Conservation (phyloP, 495 filamentous ascomycete genomes). For the Letharia columbiana region DNA sequence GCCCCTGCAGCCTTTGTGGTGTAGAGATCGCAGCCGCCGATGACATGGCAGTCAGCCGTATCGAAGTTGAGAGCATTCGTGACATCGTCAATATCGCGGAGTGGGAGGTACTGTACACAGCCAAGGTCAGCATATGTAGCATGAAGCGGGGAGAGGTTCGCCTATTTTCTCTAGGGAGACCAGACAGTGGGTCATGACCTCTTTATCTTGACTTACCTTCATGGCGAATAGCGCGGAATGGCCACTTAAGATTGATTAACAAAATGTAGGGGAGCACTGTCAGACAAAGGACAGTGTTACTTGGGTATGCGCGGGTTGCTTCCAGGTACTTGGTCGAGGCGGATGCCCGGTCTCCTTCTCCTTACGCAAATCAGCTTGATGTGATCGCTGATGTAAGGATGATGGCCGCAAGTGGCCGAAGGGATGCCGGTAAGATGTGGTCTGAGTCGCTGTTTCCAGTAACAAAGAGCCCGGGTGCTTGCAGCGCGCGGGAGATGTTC, state of each 20-base stretch:
- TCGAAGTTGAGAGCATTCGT: constrained; percentile 88
- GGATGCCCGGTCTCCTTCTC: not conserved
- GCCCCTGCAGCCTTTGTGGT: constrained; percentile 89
- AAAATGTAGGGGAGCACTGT: constrained; percentile 7
- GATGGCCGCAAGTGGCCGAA: not conserved
- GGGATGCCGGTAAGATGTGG: constrained; percentile 8
- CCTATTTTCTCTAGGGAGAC: constrained; percentile 5
- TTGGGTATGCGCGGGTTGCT: constrained; percentile 7
- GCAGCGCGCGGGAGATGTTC: constrained; percentile 18
- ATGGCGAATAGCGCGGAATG: constrained; percentile 9
- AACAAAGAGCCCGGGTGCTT: constrained; percentile 13
- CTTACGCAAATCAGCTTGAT: not conserved
- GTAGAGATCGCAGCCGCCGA: constrained; percentile 90
- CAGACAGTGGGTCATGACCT: constrained; percentile 15
- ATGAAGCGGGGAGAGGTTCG: constrained; percentile 10
- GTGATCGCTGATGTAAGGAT: too few species aligned
- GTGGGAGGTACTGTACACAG: constrained; percentile 68
- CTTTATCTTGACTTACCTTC: constrained; percentile 17
- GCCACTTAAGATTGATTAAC: constrained; percentile 16
- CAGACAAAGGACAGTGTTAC: constrained; percentile 15
- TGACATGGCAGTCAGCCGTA: constrained; percentile 79
- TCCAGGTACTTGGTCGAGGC: not conserved
- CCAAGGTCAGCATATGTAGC: constrained; percentile 18
- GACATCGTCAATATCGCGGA: constrained; percentile 78
- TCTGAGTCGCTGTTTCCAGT: not conserved